phyloP scores from a whole-genome alignment of 1,284 basidiomycete genomes.

The Apiotrichum laibachii region DNA sequence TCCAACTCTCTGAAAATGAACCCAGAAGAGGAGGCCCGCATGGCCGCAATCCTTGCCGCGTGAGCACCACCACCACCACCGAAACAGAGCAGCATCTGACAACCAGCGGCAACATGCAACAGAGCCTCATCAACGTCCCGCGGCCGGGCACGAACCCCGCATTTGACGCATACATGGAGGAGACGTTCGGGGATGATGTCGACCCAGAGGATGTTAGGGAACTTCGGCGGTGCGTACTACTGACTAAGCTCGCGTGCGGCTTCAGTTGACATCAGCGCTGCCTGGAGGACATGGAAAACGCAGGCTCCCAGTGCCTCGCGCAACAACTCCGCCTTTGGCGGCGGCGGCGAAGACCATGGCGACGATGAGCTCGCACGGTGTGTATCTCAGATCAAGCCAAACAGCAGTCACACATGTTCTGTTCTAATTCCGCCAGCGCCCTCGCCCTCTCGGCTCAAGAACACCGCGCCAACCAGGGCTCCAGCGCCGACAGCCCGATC shows the following conservation, averaged over 20 bases:
- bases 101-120: background rate
- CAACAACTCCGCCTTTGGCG: background rate
- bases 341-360: constrained; percentile 12
- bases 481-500: constrained; percentile 5
- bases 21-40: constrained; percentile 4
- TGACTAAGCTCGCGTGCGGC: no score
- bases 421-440: constrained; percentile 14
- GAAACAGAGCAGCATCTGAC: background rate
- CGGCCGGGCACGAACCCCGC: constrained; percentile 30
- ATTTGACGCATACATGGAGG: constrained; percentile 36
- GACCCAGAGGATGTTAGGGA: constrained; percentile 26
- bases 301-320: constrained; percentile 20
- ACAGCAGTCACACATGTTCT: background rate
- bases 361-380: constrained; percentile 41
- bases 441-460: constrained; percentile 32
- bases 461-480: constrained; percentile 8
- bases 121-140: constrained; percentile 13
- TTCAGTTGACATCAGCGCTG: constrained; percentile 28
- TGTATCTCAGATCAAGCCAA: constrained; percentile 1
- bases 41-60: background rate
- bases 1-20: background rate
- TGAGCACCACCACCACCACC: background rate
- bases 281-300: constrained; percentile 42
- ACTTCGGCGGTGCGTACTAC: constrained; percentile 30
- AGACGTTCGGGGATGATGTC: constrained; percentile 20